phyloP scores from a whole-genome alignment of 2,329 filamentous ascomycete species.

The Aspergillus costaricaensis region DNA sequence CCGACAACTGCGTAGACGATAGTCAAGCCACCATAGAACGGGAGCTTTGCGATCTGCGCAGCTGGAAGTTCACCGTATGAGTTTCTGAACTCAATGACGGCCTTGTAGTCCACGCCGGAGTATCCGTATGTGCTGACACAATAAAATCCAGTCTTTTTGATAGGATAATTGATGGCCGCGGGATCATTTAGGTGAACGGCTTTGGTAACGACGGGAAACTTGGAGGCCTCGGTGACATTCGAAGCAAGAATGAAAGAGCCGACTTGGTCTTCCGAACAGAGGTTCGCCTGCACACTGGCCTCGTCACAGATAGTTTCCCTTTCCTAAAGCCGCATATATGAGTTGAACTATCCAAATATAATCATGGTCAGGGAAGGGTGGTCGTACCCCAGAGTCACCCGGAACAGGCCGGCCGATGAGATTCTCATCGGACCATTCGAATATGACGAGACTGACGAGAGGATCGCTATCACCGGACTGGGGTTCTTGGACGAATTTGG shows the following conservation, averaged over 20 bases:
- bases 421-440: constrained; percentile 86
- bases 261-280: constrained; percentile 75
- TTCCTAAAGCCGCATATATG: constrained; percentile 40
- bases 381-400: constrained; percentile 56
- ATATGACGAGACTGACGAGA: constrained; percentile 81
- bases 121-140: constrained; percentile 81
- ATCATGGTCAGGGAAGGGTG: not conserved
- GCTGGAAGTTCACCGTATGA: constrained; percentile 94
- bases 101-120: constrained; percentile 69
- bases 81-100: constrained; percentile 88
- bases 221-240: constrained; percentile 72
- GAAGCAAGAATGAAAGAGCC: constrained; percentile 80
- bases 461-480: constrained; percentile 67
- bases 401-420: constrained; percentile 71
- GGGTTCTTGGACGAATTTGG: constrained; percentile 70
- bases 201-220: constrained; percentile 72
- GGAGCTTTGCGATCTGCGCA: constrained; percentile 93
- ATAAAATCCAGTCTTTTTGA: constrained; percentile 93
- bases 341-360: constrained; percentile 26
- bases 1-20: constrained; percentile 89
- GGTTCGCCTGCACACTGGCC: constrained; percentile 65
- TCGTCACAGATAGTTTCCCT: constrained; percentile 76
- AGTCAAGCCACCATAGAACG: constrained; percentile 93
- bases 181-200: constrained; percentile 80
- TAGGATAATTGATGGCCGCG: constrained; percentile 71